A percentile compares a stretch with the other conserved stretches of the same genome.
Conservation (phyloP, 2,329 filamentous ascomycete genomes). For the Penicillium sp. region DNA sequence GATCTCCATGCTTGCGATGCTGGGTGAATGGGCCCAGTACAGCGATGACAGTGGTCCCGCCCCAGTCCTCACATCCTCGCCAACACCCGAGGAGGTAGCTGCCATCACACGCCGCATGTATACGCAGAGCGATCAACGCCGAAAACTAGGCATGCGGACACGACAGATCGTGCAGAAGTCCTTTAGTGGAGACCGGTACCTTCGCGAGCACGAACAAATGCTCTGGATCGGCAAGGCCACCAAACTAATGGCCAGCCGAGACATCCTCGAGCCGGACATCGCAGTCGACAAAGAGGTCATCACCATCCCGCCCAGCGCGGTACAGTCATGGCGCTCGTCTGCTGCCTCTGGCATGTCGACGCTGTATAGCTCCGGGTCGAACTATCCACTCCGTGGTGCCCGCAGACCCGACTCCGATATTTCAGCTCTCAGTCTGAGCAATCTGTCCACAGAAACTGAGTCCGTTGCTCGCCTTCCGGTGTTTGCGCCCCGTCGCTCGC, state of each 20-base stretch:
- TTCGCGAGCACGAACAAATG: conserved; percentile 59
- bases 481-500: conserved; percentile 29
- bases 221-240: conserved; percentile 47
- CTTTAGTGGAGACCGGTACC: conserved; percentile 56
- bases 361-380: conserved; percentile 23
- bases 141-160: conserved; percentile 55
- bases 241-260: conserved; percentile 31
- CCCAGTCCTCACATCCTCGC: conserved; percentile 46
- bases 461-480: conserved; percentile 31
- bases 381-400: conserved; percentile 15
- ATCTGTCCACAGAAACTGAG: conserved; percentile 28
- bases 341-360: conserved; percentile 30
- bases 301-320: conserved; percentile 31
- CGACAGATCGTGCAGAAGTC: conserved; percentile 55
- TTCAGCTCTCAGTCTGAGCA: conserved; percentile 28
- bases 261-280: conserved; percentile 24
- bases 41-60: conserved; percentile 48
- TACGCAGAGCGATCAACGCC: conserved; percentile 53
- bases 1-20: conserved; percentile 57
- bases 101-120: conserved; percentile 56
- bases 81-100: conserved; percentile 48
- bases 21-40: conserved; percentile 58
- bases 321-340: conserved; percentile 36
- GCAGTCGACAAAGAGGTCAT: conserved; percentile 35
- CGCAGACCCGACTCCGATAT: conserved; percentile 23